phyloP scores from a whole-genome alignment of 2,329 filamentous ascomycete species.

The Dothideomycetidae sp. region DNA sequence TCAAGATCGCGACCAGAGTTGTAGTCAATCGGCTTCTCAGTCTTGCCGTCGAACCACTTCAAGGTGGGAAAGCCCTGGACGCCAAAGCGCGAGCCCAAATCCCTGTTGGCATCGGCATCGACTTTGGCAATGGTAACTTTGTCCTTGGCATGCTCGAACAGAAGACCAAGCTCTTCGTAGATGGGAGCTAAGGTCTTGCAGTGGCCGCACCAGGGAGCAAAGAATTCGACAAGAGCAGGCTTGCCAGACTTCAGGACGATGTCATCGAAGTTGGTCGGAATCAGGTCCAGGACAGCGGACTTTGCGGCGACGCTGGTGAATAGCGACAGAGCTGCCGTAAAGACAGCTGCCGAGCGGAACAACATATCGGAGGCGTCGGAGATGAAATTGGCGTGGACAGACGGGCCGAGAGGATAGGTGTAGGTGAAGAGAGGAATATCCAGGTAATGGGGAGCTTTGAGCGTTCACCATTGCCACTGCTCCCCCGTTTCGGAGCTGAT shows the following conservation, averaged over 20 bases:
- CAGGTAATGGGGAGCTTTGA: no score
- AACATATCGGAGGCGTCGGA: slow-evolving; percentile 10
- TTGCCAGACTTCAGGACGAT: slow-evolving; percentile 84
- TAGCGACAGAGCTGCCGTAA: slow-evolving; percentile 33
- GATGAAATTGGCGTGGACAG: slow-evolving; percentile 1
- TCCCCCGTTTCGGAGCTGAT: background rate
- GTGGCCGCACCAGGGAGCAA: slow-evolving; percentile 96
- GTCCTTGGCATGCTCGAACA: slow-evolving; percentile 58
- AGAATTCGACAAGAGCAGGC: slow-evolving; percentile 94
- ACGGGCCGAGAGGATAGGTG: no score
- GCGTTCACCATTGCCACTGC: no score
- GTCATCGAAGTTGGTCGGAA: slow-evolving; percentile 80
- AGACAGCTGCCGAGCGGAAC: slow-evolving; percentile 17
- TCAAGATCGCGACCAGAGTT: slow-evolving; percentile 77
- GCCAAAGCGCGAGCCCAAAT: slow-evolving; percentile 71
- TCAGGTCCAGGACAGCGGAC: slow-evolving; percentile 79
- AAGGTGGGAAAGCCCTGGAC: slow-evolving; percentile 92
- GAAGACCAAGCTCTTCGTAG: slow-evolving; percentile 75
- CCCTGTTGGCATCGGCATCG: slow-evolving; percentile 79
- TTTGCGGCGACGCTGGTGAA: slow-evolving; percentile 44
- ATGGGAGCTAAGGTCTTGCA: slow-evolving; percentile 94
- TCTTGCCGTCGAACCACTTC: slow-evolving; percentile 97
- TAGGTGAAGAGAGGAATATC: background rate
- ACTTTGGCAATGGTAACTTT: slow-evolving; percentile 87
- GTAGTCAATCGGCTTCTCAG: slow-evolving; percentile 71